Evolutionary conservation across 805 yeast species (phyloP).

Genomic region (Starmerella vaccinii): DNA sequence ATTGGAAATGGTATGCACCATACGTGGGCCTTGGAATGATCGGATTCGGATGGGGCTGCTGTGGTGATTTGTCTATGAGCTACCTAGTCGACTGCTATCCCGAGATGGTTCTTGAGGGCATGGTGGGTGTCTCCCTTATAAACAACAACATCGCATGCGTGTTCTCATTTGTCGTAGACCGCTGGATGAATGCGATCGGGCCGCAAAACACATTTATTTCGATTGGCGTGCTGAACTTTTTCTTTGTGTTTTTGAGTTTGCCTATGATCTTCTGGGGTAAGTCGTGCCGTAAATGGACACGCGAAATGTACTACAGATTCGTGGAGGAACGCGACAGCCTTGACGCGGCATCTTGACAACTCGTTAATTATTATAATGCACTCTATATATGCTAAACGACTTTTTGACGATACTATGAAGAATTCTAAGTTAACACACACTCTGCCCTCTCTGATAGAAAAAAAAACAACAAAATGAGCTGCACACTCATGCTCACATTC

Average conservation of each 20-base stretch:
- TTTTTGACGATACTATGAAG: too few relatives aligned
- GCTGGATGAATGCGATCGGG: conserved; percentile 46
- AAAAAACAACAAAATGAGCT: too few relatives aligned
- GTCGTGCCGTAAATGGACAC: conserved; percentile 26
- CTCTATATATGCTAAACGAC: background rate
- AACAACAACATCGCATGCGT: conserved; percentile 37
- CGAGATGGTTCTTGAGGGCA: conserved; percentile 44
- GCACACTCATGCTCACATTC: too few relatives aligned
- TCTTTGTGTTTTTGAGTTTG: conserved; percentile 37
- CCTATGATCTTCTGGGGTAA: conserved; percentile 38
- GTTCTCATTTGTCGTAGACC: conserved; percentile 51
- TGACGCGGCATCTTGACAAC: conserved; percentile 4
- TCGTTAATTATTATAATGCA: background rate
- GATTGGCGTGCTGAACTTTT: conserved; percentile 39
- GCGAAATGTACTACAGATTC: conserved; percentile 24
- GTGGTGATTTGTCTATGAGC: conserved; percentile 39
- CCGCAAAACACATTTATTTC: conserved; percentile 47
- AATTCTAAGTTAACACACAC: too few relatives aligned
- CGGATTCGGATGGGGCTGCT: conserved; percentile 46
- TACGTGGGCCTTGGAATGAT: conserved; percentile 47
- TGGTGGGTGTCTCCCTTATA: conserved; percentile 47
- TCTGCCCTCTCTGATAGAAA: too few relatives aligned
- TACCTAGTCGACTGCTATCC: conserved; percentile 49
- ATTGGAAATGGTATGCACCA: conserved; percentile 46
- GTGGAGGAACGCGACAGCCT: conserved; percentile 27